Percentiles rank a stretch among this genome's conserved stretches.
phyloP scores from a whole-genome alignment of 257 asterid genomes.

The Jacaranda copaia region DNA sequence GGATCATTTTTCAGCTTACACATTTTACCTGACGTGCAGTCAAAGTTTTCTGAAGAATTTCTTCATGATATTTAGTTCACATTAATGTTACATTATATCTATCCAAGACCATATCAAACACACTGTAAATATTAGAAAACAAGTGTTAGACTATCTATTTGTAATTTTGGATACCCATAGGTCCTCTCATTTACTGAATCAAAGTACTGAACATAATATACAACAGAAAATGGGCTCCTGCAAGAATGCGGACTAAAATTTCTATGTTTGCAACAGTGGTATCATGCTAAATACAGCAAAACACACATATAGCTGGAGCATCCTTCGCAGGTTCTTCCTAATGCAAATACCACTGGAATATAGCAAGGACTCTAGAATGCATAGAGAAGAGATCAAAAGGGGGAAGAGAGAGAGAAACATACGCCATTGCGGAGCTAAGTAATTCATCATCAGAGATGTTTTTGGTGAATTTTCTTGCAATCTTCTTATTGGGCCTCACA shows the following conservation, averaged over 20 bases:
- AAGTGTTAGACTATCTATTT: not conserved
- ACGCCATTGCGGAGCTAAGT: constrained; percentile 59
- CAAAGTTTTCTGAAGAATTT: too few species aligned
- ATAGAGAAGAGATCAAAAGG: constrained; percentile 24
- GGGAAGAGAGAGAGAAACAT: constrained; percentile 46
- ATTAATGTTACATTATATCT: not conserved
- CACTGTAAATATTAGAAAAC: not conserved
- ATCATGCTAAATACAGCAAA: constrained; percentile 8
- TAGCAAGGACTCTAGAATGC: constrained; percentile 16
- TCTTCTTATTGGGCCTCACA: constrained; percentile 46
- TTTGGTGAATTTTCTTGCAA: constrained; percentile 41
- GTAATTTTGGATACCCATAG: not conserved
- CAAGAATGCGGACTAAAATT: not conserved
- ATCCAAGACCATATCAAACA: not conserved
- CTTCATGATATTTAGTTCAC: too few species aligned
- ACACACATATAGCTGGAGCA: not conserved
- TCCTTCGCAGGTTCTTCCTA: not conserved
- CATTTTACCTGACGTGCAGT: too few species aligned
- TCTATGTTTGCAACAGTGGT: not conserved
- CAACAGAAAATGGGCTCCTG: not conserved
- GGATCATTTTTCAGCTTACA: too few species aligned
- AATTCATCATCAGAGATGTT: constrained; percentile 65
- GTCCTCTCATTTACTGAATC: not conserved
- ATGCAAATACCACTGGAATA: constrained; percentile 16
- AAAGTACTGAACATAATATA: not conserved